phyloP scores from a whole-genome alignment of 2,329 filamentous ascomycete species.

The Magnaporthales sp. region DNA sequence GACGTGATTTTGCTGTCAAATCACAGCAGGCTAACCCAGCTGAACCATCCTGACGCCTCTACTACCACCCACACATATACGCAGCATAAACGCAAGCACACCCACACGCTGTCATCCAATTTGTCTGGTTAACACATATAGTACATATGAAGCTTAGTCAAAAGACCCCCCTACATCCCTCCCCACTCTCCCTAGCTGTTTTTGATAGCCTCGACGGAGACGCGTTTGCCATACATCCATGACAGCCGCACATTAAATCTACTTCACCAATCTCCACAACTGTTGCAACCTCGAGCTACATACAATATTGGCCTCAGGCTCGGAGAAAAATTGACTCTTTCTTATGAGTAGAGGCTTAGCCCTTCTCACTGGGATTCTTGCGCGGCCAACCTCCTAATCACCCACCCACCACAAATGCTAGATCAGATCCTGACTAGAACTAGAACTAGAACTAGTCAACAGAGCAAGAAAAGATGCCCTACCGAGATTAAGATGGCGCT shows the following conservation, averaged over 20 bases:
- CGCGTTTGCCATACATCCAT: neutral
- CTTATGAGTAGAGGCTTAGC: neutral
- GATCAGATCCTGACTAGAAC: neutral
- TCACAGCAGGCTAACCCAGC: too few species aligned
- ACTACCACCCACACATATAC: too few species aligned
- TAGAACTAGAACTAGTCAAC: neutral
- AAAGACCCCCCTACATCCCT: neutral
- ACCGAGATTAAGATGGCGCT: neutral
- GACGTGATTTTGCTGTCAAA: too few species aligned
- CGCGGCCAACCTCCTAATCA: neutral
- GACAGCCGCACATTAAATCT: neutral
- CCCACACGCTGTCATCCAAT: neutral
- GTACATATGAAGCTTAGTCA: too few species aligned
- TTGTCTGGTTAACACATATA: neutral
- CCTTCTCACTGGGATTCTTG: neutral
- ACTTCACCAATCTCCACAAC: neutral
- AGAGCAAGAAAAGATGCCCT: neutral
- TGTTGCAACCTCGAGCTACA: neutral
- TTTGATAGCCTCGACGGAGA: too few species aligned
- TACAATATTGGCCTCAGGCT: neutral
- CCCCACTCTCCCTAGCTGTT: neutral
- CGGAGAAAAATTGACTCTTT: neutral
- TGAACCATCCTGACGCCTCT: too few species aligned
- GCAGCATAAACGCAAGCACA: neutral
- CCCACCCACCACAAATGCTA: neutral